Conservation (phyloP, 2,329 filamentous ascomycete genomes). For the Aspergillus pseudoviridinutans region DNA sequence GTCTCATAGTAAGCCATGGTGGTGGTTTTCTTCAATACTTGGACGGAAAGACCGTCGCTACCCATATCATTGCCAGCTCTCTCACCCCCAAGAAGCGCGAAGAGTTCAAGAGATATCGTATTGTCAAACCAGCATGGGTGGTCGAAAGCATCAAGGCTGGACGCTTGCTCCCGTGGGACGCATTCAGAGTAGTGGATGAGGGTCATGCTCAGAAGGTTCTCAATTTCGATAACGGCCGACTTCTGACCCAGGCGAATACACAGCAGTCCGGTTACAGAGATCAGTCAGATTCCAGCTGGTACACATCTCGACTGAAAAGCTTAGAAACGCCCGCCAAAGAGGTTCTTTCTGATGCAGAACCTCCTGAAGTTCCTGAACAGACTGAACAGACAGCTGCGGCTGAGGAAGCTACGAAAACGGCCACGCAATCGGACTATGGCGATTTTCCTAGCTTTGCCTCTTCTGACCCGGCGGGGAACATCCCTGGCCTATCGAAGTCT, state of each 20-base stretch:
- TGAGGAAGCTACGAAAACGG: slow-evolving; percentile 23
- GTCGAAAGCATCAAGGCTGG: slow-evolving; percentile 82
- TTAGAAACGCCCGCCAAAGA: slow-evolving; percentile 25
- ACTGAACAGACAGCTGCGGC: not conserved
- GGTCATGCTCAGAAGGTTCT: slow-evolving; percentile 78
- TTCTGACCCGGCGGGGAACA: slow-evolving; percentile 12
- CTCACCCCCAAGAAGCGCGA: slow-evolving; percentile 89
- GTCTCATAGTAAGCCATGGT: slow-evolving; percentile 85
- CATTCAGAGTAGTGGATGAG: slow-evolving; percentile 80
- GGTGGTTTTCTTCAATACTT: slow-evolving; percentile 93
- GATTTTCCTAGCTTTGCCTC: slow-evolving; percentile 34
- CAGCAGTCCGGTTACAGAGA: slow-evolving; percentile 67
- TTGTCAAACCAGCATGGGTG: slow-evolving; percentile 93
- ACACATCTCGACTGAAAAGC: slow-evolving; percentile 64
- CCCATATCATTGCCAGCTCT: slow-evolving; percentile 88
- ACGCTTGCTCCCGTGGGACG: slow-evolving; percentile 77
- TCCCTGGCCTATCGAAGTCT: not conserved
- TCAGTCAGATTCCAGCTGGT: slow-evolving; percentile 79
- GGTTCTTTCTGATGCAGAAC: slow-evolving; percentile 9
- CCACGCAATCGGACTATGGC: slow-evolving; percentile 43
- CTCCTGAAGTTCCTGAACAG: slow-evolving; percentile 3
- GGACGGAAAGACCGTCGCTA: slow-evolving; percentile 89
- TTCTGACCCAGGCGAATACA: slow-evolving; percentile 63
- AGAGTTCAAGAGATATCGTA: slow-evolving; percentile 81
- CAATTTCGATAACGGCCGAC: slow-evolving; percentile 57